Evolutionary conservation across 176 grass and related monocot species (phyloP), one percentile per base, ranked within the genome.

Genomic region (Carex cristatella): DNA sequence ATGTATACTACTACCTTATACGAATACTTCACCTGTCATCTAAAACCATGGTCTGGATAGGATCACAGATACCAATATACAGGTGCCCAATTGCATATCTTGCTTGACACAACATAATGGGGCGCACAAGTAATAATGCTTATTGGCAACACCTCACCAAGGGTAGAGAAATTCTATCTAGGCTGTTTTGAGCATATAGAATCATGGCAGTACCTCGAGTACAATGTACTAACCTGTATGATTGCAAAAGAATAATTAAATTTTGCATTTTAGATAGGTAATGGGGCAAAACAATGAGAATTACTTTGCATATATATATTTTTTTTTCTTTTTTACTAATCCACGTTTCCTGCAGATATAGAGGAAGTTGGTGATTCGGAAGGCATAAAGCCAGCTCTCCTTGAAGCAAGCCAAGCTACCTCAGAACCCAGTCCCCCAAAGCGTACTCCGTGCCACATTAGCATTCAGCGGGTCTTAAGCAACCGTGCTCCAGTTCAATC

Each of bases 401-500:
- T 46, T 53, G 65, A 83, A 23, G 12, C 19, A 66, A 79, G 53
- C 57, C 28, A 48, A 72, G 35, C 40, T 48, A 72, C 37, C 67
- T 69, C 67, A 72, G 69, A 72, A 48, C 40, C 69, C 10, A 48
- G 69, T 72, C 6, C 7, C 58, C 33, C 79, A 60, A 81, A 81
- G 60, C 79, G 44, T 67, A 33, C 74, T 14, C 74, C 74, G 58
- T 79, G 74, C 28, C 81, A 83, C 40, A 83, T 83, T 46, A 69
- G 62, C 63, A 67, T 83, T 27, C 69, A 68, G 63, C 62, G 81
- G 61, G 81, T 67, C 28, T 83, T 83, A 69, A 83, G 81, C 35
- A 80, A 33, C 27, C 70, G 87, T 87, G 83, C 75, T 61, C 69
- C 87, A 23, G 74, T 79, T 86, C 46, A 57, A 28, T 60, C 93